Evolutionary conservation across 2,329 filamentous ascomycete species (phyloP).

Genomic region (Dactylellina haptotyla): DNA sequence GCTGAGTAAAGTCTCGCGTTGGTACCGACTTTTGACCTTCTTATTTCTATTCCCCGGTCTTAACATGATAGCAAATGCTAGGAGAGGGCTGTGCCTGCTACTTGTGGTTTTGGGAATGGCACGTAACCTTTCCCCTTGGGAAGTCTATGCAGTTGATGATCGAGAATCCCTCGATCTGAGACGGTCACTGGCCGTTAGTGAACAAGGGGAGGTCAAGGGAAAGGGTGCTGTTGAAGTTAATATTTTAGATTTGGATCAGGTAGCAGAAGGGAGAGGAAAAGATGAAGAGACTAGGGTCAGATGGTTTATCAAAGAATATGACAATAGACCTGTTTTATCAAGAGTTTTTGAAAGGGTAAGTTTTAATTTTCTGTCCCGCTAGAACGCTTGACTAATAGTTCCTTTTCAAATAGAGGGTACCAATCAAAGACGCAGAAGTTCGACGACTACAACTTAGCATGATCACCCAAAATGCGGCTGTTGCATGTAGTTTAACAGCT

Average conservation of each 20-base stretch:
- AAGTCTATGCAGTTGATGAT: slow-evolving; percentile 48
- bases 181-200: not conserved
- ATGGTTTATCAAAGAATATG: slow-evolving; percentile 51
- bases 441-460: slow-evolving; percentile 41
- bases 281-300: slow-evolving; percentile 42
- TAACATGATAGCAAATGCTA: slow-evolving; percentile 45
- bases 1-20: slow-evolving; percentile 24
- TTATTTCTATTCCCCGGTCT: slow-evolving; percentile 33
- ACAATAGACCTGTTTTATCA: slow-evolving; percentile 36
- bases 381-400: not conserved
- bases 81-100: slow-evolving; percentile 38
- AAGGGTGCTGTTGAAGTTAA: slow-evolving; percentile 14
- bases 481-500: slow-evolving; percentile 13
- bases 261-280: slow-evolving; percentile 16
- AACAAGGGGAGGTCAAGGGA: slow-evolving; percentile 1
- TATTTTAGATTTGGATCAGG: slow-evolving; percentile 19
- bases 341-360: slow-evolving; percentile 50
- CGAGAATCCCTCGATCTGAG: slow-evolving; percentile 9
- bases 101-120: slow-evolving; percentile 41
- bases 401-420: slow-evolving; percentile 26
- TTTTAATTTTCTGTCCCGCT: not conserved
- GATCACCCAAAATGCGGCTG: slow-evolving; percentile 39
- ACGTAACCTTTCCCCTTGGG: slow-evolving; percentile 43
- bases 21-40: slow-evolving; percentile 25
- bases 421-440: slow-evolving; percentile 28